phyloP scores from a whole-genome alignment of 2,329 filamentous ascomycete genomes.

The Dactylellina leptospora region DNA sequence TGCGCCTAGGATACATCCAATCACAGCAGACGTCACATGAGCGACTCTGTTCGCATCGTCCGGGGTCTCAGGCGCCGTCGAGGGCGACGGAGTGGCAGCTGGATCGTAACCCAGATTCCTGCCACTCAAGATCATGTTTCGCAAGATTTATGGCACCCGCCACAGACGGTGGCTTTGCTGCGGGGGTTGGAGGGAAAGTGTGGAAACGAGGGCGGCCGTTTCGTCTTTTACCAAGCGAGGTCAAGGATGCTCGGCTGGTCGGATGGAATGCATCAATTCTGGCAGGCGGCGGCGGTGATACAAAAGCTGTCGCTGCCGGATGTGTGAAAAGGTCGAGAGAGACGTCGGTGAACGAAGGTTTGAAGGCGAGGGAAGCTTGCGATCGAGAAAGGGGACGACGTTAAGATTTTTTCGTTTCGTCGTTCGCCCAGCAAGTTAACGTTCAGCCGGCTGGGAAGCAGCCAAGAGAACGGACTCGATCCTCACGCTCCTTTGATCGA shows the following conservation, averaged over 20 bases:
- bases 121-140: conserved; percentile 19
- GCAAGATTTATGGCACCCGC: not conserved
- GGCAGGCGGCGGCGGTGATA: conserved; percentile 12
- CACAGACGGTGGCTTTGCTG: conserved; percentile 27
- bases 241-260: conserved; percentile 26
- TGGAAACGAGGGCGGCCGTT: conserved; percentile 3
- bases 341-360: not conserved
- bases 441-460: too few species aligned
- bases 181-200: conserved; percentile 23
- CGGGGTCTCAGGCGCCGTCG: not conserved
- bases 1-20: conserved; percentile 46
- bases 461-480: not conserved
- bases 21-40: conserved; percentile 50
- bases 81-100: conserved; percentile 15
- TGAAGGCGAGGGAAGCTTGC: not conserved
- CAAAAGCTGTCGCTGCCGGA: not conserved
- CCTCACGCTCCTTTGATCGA: not conserved
- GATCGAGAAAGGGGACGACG: not conserved
- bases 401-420: not conserved
- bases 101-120: conserved; percentile 32
- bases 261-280: conserved; percentile 23
- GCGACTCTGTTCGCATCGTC: conserved; percentile 41
- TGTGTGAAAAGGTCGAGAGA: not conserved
- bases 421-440: not conserved
- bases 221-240: conserved; percentile 48